Percentiles rank a stretch among this genome's conserved stretches.
phyloP scores from a whole-genome alignment of 768 basidiomycete species.

The Auricularia heimuer region DNA sequence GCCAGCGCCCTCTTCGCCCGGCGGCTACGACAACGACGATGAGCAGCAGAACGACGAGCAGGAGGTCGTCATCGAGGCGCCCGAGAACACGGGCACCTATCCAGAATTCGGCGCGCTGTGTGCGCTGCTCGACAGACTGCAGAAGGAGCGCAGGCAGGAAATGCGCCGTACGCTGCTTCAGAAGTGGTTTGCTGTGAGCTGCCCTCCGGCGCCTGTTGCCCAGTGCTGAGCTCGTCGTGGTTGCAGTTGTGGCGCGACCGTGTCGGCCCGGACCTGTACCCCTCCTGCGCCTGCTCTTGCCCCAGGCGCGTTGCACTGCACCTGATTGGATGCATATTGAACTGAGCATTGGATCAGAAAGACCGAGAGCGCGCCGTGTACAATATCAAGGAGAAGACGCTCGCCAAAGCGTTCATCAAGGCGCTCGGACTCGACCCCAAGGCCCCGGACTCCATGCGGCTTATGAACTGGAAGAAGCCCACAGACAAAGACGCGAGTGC shows the following conservation, averaged over 20 bases:
- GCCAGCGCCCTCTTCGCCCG: not conserved
- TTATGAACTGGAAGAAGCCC: conserved; percentile 87
- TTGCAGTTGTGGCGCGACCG: conserved; percentile 73
- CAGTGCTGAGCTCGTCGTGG: conserved; percentile 8
- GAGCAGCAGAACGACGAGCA: not conserved
- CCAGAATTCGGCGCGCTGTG: conserved; percentile 18
- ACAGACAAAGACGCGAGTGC: conserved; percentile 51
- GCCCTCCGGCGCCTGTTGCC: conserved; percentile 8
- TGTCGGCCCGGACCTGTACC: conserved; percentile 83
- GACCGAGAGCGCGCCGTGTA: conserved; percentile 89
- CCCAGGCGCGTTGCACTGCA: conserved; percentile 48
- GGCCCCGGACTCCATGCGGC: conserved; percentile 69
- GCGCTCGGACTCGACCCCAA: conserved; percentile 74
- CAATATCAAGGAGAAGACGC: conserved; percentile 87
- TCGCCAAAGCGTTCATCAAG: conserved; percentile 88
- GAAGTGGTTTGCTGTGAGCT: conserved; percentile 72
- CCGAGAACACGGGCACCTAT: conserved; percentile 11
- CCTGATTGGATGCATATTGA: too few species aligned
- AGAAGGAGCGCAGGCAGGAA: conserved; percentile 63
- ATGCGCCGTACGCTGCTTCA: conserved; percentile 59
- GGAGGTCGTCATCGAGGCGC: conserved; percentile 3
- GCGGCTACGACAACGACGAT: not conserved
- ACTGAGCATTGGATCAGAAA: conserved; percentile 43
- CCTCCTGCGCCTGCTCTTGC: conserved; percentile 77
- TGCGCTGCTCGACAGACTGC: conserved; percentile 66